Evolutionary conservation across 768 basidiomycete species (phyloP).

Genomic region (Mycena capillaripes): DNA sequence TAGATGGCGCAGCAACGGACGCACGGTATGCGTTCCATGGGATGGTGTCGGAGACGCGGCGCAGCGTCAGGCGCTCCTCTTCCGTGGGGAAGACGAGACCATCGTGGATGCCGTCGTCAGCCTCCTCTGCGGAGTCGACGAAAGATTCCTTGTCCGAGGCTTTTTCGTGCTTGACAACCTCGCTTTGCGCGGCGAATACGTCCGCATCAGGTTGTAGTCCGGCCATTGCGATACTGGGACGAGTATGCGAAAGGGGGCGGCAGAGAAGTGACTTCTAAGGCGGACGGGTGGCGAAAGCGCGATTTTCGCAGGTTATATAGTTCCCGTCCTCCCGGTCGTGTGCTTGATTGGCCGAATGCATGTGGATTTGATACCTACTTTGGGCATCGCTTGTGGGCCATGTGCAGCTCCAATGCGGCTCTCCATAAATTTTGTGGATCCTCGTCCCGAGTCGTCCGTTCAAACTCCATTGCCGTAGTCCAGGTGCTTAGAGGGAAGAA

Average conservation of each 20-base stretch:
- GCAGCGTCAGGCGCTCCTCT: slow-evolving; percentile 70
- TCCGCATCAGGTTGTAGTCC: slow-evolving; percentile 29
- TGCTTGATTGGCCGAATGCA: neutral
- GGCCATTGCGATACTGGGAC: slow-evolving; percentile 23
- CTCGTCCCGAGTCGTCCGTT: too few relatives aligned
- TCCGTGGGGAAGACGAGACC: slow-evolving; percentile 76
- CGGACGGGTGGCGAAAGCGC: neutral
- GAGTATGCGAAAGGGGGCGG: slow-evolving; percentile 1
- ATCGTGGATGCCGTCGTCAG: slow-evolving; percentile 53
- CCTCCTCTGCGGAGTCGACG: neutral
- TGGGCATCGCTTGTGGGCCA: too few relatives aligned
- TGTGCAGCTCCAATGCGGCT: too few relatives aligned
- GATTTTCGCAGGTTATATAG: neutral
- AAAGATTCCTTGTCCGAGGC: neutral
- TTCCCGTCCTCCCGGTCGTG: neutral
- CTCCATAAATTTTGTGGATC: too few relatives aligned
- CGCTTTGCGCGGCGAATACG: slow-evolving; percentile 4
- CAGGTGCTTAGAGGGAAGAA: too few relatives aligned
- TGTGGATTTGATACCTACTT: too few relatives aligned
- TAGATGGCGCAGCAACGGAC: slow-evolving; percentile 19
- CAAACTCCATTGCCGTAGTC: too few relatives aligned
- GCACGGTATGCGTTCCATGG: slow-evolving; percentile 72
- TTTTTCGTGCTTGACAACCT: slow-evolving; percentile 11
- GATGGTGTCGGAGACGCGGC: slow-evolving; percentile 71
- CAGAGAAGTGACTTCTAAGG: neutral